Percentiles rank a stretch among this genome's conserved stretches.
These are phyloP conservation scores for Naganishia antarctica DNA, from an alignment of 768 basidiomycete genomes.

Conservation along the genomic window DNA sequence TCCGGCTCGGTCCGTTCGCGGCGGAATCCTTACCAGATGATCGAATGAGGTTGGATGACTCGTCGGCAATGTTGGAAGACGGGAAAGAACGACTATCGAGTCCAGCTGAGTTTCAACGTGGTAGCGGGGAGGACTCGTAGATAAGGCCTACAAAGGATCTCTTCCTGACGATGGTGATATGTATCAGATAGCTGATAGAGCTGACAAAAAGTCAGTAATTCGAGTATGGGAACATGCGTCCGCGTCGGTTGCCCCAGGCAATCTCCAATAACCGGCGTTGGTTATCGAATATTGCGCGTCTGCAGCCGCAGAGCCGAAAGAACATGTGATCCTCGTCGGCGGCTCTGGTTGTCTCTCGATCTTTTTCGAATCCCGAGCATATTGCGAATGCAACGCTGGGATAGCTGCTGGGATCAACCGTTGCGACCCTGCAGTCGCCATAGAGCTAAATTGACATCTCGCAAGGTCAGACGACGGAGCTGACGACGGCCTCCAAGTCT, in stretches of 20 bases:
- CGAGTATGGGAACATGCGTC: background rate
- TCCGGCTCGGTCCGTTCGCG: slow-evolving; percentile 16
- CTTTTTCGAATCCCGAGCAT: background rate
- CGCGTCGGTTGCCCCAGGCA: background rate
- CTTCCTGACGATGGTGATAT: background rate
- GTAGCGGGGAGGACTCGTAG: background rate
- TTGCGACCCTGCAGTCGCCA: no score
- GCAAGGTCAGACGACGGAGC: no score
- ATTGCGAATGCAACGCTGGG: no score
- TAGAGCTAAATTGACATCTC: no score
- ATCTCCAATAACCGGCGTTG: slow-evolving; percentile 22
- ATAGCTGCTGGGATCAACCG: no score
- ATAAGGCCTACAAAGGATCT: background rate
- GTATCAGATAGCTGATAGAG: background rate
- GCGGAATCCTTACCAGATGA: slow-evolving; percentile 8
- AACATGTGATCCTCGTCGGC: no score
- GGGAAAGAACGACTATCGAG: background rate
- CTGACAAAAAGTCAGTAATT: background rate
- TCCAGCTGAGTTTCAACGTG: background rate
- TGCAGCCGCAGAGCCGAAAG: slow-evolving; percentile 13
- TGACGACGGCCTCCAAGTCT: no score
- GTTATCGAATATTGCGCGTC: background rate
- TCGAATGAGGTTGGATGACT: background rate
- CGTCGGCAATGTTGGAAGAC: background rate
- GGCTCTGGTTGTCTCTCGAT: no score